Conservation (phyloP, 192 early-diverging fungal species). For the Podila verticillata region DNA sequence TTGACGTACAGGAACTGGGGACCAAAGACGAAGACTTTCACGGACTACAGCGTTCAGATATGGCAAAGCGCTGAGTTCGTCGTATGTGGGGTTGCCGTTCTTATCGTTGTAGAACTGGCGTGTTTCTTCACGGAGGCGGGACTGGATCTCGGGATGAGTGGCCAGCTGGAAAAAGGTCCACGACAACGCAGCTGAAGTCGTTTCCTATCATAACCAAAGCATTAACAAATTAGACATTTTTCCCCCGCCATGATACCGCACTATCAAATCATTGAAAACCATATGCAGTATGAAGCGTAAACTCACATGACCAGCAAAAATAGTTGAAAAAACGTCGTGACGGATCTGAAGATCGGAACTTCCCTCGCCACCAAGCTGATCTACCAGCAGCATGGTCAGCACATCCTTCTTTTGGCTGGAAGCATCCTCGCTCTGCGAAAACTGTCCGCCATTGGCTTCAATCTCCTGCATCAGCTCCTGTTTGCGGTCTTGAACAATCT, state of each 20-base stretch:
- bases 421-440: constrained; percentile 19
- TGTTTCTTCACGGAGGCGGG: constrained; percentile 51
- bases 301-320: constrained; percentile 47
- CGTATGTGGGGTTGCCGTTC: constrained; percentile 43
- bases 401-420: constrained; percentile 49
- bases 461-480: constrained; percentile 24
- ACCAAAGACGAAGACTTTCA: constrained; percentile 62
- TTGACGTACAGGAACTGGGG: constrained; percentile 57
- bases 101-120: constrained; percentile 22
- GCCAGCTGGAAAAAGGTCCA: constrained; percentile 59
- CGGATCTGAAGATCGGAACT: constrained; percentile 32
- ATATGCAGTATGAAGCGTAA: background rate
- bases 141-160: constrained; percentile 49
- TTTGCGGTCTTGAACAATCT: constrained; percentile 25
- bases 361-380: constrained; percentile 27
- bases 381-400: constrained; percentile 38
- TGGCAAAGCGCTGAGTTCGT: constrained; percentile 55
- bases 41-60: constrained; percentile 61
- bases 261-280: too few relatives aligned
- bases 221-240: background rate
- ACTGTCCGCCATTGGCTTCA: constrained; percentile 18
- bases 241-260: background rate
- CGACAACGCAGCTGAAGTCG: constrained; percentile 59
- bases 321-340: constrained; percentile 30
- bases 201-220: constrained; percentile 30